Evolutionary conservation across 768 basidiomycete species (phyloP).

Genomic region (Kwoniella shandongensis): DNA sequence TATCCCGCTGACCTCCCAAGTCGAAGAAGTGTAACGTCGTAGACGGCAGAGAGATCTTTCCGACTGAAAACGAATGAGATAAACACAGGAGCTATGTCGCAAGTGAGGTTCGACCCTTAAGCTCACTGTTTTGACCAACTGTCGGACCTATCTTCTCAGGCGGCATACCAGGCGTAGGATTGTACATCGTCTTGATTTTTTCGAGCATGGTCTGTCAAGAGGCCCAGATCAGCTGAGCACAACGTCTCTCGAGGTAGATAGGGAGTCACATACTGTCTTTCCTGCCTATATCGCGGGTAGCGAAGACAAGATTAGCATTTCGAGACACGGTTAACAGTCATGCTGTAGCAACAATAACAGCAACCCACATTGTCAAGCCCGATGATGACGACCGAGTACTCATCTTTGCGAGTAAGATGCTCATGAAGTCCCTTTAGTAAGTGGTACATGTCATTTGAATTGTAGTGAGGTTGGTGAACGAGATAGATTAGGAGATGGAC

Average conservation of each 20-base stretch:
- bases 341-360: not conserved
- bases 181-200: slow-evolving; percentile 90
- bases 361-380: slow-evolving; percentile 58
- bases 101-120: not conserved
- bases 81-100: slow-evolving; percentile 1
- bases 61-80: slow-evolving; percentile 60
- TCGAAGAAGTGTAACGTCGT: slow-evolving; percentile 97
- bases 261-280: slow-evolving; percentile 37
- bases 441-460: slow-evolving; percentile 70
- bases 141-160: slow-evolving; percentile 94
- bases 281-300: slow-evolving; percentile 33
- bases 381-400: slow-evolving; percentile 92
- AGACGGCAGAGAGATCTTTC: slow-evolving; percentile 87
- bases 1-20: slow-evolving; percentile 89
- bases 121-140: slow-evolving; percentile 93
- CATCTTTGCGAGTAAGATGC: slow-evolving; percentile 75
- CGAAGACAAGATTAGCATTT: slow-evolving; percentile 44
- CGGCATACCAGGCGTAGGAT: slow-evolving; percentile 77
- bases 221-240: slow-evolving; percentile 1
- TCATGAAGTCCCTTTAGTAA: slow-evolving; percentile 88
- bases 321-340: slow-evolving; percentile 58
- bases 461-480: not conserved
- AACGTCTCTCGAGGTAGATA: not conserved
- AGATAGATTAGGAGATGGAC: no score
- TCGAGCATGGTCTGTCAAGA: slow-evolving; percentile 72